phyloP scores from a whole-genome alignment of 192 early-diverging fungal species.

The Physocladia obscura region DNA sequence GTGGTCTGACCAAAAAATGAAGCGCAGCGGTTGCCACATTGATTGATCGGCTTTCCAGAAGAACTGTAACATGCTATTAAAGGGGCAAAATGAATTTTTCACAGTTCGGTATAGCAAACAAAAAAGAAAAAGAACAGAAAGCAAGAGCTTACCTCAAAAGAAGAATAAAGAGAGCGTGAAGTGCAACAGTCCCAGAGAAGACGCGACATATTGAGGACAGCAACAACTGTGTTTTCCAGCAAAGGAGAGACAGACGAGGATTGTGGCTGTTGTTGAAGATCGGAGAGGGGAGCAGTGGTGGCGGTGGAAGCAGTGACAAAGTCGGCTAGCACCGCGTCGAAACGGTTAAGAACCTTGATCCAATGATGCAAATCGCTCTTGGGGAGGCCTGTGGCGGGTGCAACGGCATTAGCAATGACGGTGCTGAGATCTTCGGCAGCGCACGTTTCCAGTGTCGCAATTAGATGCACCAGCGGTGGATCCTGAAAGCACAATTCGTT shows the following conservation, averaged over 20 bases:
- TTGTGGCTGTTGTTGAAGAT: background rate
- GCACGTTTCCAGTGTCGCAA: slow-evolving; percentile 48
- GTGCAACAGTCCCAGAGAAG: slow-evolving; percentile 91
- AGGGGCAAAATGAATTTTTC: background rate
- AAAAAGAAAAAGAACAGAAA: no score
- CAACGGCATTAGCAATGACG: slow-evolving; percentile 31
- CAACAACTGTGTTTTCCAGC: slow-evolving; percentile 55
- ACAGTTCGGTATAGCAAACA: no score
- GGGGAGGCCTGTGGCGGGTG: slow-evolving; percentile 67
- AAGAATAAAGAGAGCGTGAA: slow-evolving; percentile 90
- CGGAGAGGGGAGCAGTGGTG: background rate
- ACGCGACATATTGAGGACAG: slow-evolving; percentile 74
- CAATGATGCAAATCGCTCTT: slow-evolving; percentile 95
- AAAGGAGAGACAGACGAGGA: background rate
- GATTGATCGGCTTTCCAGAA: slow-evolving; percentile 78
- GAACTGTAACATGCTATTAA: slow-evolving; percentile 35
- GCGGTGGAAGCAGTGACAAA: slow-evolving; percentile 16
- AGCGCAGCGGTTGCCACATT: slow-evolving; percentile 78
- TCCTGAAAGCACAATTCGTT: no score
- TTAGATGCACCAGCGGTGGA: slow-evolving; percentile 51
- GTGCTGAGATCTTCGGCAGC: slow-evolving; percentile 58
- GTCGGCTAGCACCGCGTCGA: slow-evolving; percentile 78
- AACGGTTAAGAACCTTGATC: slow-evolving; percentile 90
- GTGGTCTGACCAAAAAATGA: slow-evolving; percentile 80
- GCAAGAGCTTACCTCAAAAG: slow-evolving; percentile 90